Base-by-base conservation (phyloP, 179 eudicot species). In the Beta corolliflora region DNA sequence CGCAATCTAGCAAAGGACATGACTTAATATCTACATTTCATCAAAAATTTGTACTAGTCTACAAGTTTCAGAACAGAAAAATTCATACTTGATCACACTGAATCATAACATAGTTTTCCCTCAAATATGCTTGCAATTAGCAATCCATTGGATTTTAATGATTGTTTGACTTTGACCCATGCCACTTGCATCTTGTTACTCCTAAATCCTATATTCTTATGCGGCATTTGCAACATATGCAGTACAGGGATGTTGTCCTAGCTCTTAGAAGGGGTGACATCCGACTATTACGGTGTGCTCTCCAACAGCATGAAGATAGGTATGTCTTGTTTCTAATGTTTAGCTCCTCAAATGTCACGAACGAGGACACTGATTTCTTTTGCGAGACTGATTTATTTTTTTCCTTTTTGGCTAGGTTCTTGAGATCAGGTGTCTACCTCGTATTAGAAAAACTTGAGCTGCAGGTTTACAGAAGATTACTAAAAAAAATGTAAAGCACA, bases 391-490 rank as follows among this genome's bases (percentile, higher is more conserved):
- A 75, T 13, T 25, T 44, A 15, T 10, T 31, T 59, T 36, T 23
- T 1, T 36, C 41, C 41, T 36, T 31, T 18, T 56, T 58, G 25
- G 29, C 65, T 78, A 94, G 98, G 85, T 95, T 95, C 80, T 84
- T 95, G 85, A 92, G 94, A 84, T 95, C 99, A 54, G 99, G 99
- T 72, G 98, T 94, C 61, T 95, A 92, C 85, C 93, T 95, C 75
- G 99, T 94, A 77, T 90, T 95, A 46, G 99, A 95, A 88, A 94
- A 95, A 92, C 86, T 94, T 36, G 99, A 95, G 87, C 96, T 95
- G 78, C 99, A 94, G 83, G 99, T 95, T 73, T 95, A 94, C 88
- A 91, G 97, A 82, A 93, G 98, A 88, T 79, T 95, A 73, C 79
- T 95, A 58, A 95, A 94, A 86, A 95, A 92, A 82, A 95, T 95